Evolutionary conservation across 495 filamentous ascomycete genomes (phyloP).

Genomic region (Cenococcum geophilum): DNA sequence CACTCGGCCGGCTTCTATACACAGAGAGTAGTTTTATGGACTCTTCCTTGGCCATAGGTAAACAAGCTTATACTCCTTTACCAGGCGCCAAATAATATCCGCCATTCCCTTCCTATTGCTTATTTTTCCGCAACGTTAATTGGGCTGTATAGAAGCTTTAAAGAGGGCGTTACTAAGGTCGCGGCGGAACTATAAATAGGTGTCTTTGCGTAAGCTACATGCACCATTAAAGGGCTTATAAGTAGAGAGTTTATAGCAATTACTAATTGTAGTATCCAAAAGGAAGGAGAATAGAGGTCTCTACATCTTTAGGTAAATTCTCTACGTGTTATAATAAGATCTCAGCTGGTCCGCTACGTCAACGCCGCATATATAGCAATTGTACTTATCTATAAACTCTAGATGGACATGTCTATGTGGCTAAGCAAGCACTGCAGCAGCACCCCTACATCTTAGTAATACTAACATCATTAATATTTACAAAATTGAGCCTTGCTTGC

Average conservation of each 20-base stretch:
- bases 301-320: neutral
- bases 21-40: neutral
- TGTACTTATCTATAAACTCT: neutral
- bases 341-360: neutral
- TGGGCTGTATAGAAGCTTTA: neutral
- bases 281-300: too few relatives aligned
- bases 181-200: neutral
- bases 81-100: neutral
- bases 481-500: too few relatives aligned
- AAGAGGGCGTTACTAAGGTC: neutral
- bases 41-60: neutral
- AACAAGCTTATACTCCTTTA: neutral
- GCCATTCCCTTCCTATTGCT: neutral
- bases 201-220: neutral
- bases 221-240: neutral
- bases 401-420: too few relatives aligned
- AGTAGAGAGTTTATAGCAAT: neutral
- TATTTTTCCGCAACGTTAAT: neutral
- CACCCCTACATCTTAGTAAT: too few relatives aligned
- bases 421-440: too few relatives aligned
- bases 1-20: neutral
- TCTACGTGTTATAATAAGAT: neutral
- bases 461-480: too few relatives aligned
- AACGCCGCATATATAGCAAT: neutral
- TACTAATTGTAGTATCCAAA: neutral